Percentiles rank a stretch among this genome's conserved stretches.
phyloP scores from a whole-genome alignment of 371 early-diverging fungal species.

The Circinella umbellata region DNA sequence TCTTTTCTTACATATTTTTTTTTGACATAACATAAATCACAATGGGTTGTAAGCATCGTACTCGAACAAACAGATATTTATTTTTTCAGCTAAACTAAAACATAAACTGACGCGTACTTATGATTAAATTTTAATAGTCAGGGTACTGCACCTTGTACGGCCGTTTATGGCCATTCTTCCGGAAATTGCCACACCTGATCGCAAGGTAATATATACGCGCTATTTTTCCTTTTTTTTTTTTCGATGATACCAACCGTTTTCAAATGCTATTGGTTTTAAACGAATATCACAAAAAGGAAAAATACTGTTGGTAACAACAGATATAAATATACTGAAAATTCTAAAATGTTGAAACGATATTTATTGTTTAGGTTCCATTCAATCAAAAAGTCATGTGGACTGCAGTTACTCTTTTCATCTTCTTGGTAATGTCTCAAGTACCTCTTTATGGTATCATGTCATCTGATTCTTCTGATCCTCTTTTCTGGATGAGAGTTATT shows the following conservation, averaged over 20 bases:
- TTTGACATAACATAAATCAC: constrained; percentile 8
- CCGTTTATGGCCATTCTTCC: constrained; percentile 99
- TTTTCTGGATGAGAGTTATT: constrained; percentile 99
- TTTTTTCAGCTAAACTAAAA: no score
- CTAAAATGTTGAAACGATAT: background rate
- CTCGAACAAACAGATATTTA: no score
- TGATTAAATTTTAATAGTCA: constrained; percentile 58
- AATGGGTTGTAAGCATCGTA: constrained; percentile 22
- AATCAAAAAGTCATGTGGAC: constrained; percentile 99
- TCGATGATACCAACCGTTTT: no score
- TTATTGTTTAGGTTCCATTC: constrained; percentile 82
- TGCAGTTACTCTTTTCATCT: constrained; percentile 96
- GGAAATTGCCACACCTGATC: constrained; percentile 95
- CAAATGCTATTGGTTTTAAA: no score
- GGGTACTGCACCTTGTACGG: constrained; percentile 95
- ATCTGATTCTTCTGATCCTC: constrained; percentile 96
- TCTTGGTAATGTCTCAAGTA: constrained; percentile 99
- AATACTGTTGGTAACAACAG: no score
- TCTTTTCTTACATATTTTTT: constrained; percentile 6
- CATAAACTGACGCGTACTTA: background rate
- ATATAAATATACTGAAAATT: background rate
- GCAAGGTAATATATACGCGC: constrained; percentile 72
- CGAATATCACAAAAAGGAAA: background rate
- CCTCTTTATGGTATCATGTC: constrained; percentile 99
- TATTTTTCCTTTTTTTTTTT: background rate